Percentiles rank a stretch among this genome's conserved stretches.
These are phyloP conservation scores for Cercis canadensis DNA, from an alignment of 306 rosid species.

Conservation along the genomic window DNA sequence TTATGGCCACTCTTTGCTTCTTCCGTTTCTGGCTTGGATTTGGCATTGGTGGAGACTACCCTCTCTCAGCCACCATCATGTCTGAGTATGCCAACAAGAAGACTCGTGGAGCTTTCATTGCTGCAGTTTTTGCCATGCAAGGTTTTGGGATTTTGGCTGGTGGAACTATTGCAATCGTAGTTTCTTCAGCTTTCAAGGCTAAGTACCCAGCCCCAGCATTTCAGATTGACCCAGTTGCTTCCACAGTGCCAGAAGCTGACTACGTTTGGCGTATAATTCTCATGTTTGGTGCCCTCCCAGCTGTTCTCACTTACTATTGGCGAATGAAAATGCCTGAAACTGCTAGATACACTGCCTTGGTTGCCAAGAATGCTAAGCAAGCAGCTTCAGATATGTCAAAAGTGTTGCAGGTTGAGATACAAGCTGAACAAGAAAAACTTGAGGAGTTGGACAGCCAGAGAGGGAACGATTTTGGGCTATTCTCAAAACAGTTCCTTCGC, in stretches of 20 bases:
- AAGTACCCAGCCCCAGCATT: conserved; percentile 60
- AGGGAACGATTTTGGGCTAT: conserved; percentile 68
- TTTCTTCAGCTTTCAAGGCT: conserved; percentile 59
- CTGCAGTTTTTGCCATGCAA: conserved; percentile 97
- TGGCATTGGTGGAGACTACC: conserved; percentile 95
- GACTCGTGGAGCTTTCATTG: conserved; percentile 85
- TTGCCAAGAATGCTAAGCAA: conserved; percentile 72
- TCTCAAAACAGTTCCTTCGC: conserved; percentile 52
- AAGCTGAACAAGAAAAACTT: conserved; percentile 49
- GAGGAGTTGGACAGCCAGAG: conserved; percentile 14
- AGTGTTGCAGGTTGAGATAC: conserved; percentile 69
- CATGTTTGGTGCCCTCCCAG: conserved; percentile 90
- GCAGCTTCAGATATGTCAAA: conserved; percentile 88
- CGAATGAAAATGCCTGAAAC: conserved; percentile 93
- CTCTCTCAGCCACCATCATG: conserved; percentile 95
- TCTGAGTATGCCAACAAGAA: conserved; percentile 90
- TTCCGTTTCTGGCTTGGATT: conserved; percentile 93
- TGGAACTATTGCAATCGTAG: conserved; percentile 72
- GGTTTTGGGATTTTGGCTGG: conserved; percentile 89
- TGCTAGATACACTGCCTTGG: conserved; percentile 90
- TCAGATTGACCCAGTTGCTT: conserved; percentile 44
- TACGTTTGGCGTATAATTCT: conserved; percentile 82
- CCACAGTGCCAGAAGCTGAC: conserved; percentile 72
- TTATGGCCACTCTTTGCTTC: conserved; percentile 76
- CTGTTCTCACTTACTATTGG: conserved; percentile 77